These are phyloP conservation scores for Jamesozyma jinghongensis DNA, from an alignment of 805 yeast genomes.

Conservation along the genomic window DNA sequence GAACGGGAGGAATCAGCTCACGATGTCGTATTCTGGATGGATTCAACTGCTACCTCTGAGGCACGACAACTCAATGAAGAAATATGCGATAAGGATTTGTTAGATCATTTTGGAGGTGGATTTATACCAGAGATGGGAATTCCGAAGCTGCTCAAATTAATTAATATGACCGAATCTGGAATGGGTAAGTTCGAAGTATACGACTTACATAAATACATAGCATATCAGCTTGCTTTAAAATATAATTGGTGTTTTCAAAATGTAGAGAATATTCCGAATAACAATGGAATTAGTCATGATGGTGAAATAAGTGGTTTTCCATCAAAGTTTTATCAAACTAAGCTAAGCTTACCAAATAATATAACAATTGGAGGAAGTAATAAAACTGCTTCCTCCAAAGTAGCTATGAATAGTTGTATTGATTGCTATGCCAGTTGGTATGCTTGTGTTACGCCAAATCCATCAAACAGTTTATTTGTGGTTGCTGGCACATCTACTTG, in stretches of 20 bases:
- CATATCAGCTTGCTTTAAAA: slow-evolving; percentile 21
- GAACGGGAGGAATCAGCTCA: slow-evolving; percentile 11
- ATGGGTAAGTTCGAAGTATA: slow-evolving; percentile 31
- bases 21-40: slow-evolving; percentile 55
- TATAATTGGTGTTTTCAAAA: slow-evolving; percentile 8
- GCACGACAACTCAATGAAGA: slow-evolving; percentile 25
- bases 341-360: slow-evolving; percentile 17
- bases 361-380: slow-evolving; percentile 16
- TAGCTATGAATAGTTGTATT: slow-evolving; percentile 42
- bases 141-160: slow-evolving; percentile 40
- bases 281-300: slow-evolving; percentile 38
- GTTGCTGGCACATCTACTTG: slow-evolving; percentile 61
- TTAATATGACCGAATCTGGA: slow-evolving; percentile 10
- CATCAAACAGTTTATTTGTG: slow-evolving; percentile 33
- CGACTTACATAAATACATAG: slow-evolving; percentile 43
- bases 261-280: slow-evolving; percentile 5
- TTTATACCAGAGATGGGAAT: slow-evolving; percentile 51
- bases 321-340: slow-evolving; percentile 14
- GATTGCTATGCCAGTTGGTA: slow-evolving; percentile 54
- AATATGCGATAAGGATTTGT: slow-evolving; percentile 13
- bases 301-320: slow-evolving; percentile 54
- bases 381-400: slow-evolving; percentile 5
- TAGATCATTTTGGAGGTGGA: slow-evolving; percentile 33
- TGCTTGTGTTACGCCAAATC: slow-evolving; percentile 27
- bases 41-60: slow-evolving; percentile 35